Base-by-base conservation (phyloP, 169 alveolate species). In the Plasmodium blacklocki region DNA sequence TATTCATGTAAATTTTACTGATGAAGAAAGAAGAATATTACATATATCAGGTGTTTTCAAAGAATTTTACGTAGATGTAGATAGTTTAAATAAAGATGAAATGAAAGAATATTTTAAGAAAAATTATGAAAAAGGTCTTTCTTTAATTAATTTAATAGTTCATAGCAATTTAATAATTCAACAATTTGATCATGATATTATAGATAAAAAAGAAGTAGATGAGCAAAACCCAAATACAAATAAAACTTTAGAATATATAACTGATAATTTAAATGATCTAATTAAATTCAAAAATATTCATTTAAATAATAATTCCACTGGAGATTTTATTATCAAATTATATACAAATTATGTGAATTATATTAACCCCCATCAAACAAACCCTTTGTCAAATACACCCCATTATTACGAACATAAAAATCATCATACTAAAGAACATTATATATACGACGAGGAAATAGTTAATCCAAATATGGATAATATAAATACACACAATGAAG, bases 281-380 rank as follows among this genome's bases (percentile, higher is more conserved):
- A 59, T 74, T 59, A 49, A 21, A 12, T 50, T 74, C 63, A 74
- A 74, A 74, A 74, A 60, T 29, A 74, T 39, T 9, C 32, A 52
- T 50, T 52, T 74, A 21, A 74, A 50, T 74, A 56, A 74, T 52
- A 74, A 74, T 23, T 74, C 88, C 12, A 74, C 26, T 74, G 88
- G 88, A 4, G 71, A 74, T 23, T 60, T 74, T 52, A 47, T 50
- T 15, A 67, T 74, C 12, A 74, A 74, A 9, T 74, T 74, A 15
- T 59, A 59, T 39, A 74, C 74, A 11, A 74, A 74, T 59, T 74
- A 52, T 52, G 54, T 58, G 26, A 74, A 74, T 74, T 59, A 59
- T 52, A 60, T 74, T 26, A 74, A 60, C 32, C 88, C 73, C 7
- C 45, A 21, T 50, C 26, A 3, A 11, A 23, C n/a, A 32, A 62